Conservation (phyloP, 2,329 filamentous ascomycete species). For the Xylaria sp. region DNA sequence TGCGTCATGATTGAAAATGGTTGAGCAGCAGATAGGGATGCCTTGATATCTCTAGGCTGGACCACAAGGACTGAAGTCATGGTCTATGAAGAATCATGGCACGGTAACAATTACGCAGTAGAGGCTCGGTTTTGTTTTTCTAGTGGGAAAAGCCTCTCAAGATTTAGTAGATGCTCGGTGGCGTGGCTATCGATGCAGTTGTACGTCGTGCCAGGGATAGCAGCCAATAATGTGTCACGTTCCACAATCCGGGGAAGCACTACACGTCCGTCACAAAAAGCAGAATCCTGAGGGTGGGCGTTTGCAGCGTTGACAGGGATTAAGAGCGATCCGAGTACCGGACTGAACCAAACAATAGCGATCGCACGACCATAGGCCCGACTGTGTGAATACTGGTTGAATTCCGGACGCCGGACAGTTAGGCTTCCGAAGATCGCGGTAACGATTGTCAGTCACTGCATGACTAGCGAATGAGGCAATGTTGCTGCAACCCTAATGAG, state of each 20-base stretch:
- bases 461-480: constrained; percentile 29
- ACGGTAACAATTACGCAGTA: constrained; percentile 35
- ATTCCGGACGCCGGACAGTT: constrained; percentile 5
- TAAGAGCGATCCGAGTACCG: constrained; percentile 19
- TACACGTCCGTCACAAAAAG: constrained; percentile 38
- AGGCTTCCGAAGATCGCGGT: constrained; percentile 19
- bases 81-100: constrained; percentile 48
- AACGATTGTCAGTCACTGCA: constrained; percentile 30
- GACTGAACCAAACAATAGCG: constrained; percentile 26
- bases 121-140: constrained; percentile 34
- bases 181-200: constrained; percentile 39
- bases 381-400: constrained; percentile 13
- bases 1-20: constrained; percentile 57
- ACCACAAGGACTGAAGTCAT: constrained; percentile 59
- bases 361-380: constrained; percentile 7
- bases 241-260: constrained; percentile 44
- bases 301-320: constrained; percentile 31
- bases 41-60: constrained; percentile 54
- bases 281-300: constrained; percentile 22
- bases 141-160: constrained; percentile 32
- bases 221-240: constrained; percentile 43
- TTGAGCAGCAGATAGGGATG: constrained; percentile 54
- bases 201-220: constrained; percentile 38
- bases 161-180: constrained; percentile 39
- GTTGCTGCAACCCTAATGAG: constrained; percentile 21